A percentile compares a stretch with the other conserved stretches of the same genome.
Evolutionary conservation across 441 rosid genomes (phyloP).

Genomic region (Populus hybrid): DNA sequence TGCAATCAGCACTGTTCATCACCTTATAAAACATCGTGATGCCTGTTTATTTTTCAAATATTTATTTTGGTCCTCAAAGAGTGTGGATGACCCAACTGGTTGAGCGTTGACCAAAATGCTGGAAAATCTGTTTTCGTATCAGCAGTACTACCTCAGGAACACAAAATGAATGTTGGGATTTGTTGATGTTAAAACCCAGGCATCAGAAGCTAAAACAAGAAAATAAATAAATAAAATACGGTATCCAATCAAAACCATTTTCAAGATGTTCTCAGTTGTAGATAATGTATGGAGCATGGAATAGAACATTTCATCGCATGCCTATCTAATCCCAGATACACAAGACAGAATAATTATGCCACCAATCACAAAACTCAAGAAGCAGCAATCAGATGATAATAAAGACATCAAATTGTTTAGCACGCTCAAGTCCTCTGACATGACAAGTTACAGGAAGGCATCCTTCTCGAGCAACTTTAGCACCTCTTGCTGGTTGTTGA

Average conservation of each 20-base stretch:
- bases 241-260: too few species aligned
- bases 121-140: too few species aligned
- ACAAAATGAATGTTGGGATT: neutral
- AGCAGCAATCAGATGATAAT: conserved; percentile 5
- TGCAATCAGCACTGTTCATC: too few species aligned
- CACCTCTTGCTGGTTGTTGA: conserved; percentile 89
- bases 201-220: neutral
- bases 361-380: conserved; percentile 9
- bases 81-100: too few species aligned
- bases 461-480: conserved; percentile 93
- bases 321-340: neutral
- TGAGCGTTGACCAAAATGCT: too few species aligned
- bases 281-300: neutral
- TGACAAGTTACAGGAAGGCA: conserved; percentile 65
- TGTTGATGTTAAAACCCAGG: neutral
- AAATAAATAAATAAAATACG: neutral
- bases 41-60: too few species aligned
- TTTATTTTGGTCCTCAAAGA: too few species aligned
- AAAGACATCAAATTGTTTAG: conserved; percentile 1
- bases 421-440: conserved; percentile 9
- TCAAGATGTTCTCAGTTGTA: neutral
- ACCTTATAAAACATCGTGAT: too few species aligned
- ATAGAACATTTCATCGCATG: conserved; percentile 9
- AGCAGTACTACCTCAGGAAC: too few species aligned
- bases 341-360: conserved; percentile 6